A percentile compares a stretch with the other conserved stretches of the same genome.
Evolutionary conservation across 2,329 filamentous ascomycete genomes (phyloP).

Genomic region (Cadophora sp.): DNA sequence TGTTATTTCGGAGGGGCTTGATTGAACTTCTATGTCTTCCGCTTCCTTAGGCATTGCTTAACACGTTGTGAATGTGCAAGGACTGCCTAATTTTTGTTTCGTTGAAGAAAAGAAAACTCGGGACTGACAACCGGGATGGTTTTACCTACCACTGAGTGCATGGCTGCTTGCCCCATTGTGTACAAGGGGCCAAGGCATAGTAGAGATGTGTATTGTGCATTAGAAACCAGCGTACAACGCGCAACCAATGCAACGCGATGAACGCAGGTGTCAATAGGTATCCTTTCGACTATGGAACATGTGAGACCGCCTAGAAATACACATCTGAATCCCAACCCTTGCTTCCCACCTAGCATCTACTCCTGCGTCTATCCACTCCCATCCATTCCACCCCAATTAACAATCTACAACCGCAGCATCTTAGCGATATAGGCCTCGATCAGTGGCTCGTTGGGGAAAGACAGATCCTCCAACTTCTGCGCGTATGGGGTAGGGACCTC

Average conservation of each 20-base stretch:
- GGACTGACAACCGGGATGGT: too few relatives aligned
- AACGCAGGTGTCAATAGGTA: slow-evolving; percentile 30
- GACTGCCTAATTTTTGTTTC: too few relatives aligned
- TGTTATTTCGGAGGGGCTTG: background rate
- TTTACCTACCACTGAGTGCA: too few relatives aligned
- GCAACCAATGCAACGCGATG: background rate
- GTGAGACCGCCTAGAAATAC: slow-evolving; percentile 32
- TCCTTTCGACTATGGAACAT: slow-evolving; percentile 34
- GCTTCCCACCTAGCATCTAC: background rate
- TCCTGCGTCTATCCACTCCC: background rate
- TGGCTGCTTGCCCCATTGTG: background rate
- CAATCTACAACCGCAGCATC: slow-evolving; percentile 76
- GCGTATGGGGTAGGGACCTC: slow-evolving; percentile 98
- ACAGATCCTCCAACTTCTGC: slow-evolving; percentile 90
- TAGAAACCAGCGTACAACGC: slow-evolving; percentile 6
- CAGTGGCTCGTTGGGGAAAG: slow-evolving; percentile 87
- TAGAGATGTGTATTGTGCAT: slow-evolving; percentile 7
- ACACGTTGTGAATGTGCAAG: too few relatives aligned
- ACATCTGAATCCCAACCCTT: slow-evolving; percentile 19
- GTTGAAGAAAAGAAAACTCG: too few relatives aligned
- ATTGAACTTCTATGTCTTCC: background rate
- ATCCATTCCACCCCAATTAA: background rate
- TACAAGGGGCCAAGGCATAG: background rate
- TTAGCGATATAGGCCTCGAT: slow-evolving; percentile 91
- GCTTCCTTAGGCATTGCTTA: too few relatives aligned